These are phyloP conservation scores for Panaeolus papilionaceus DNA, from an alignment of 768 basidiomycete genomes.

Conservation along the genomic window DNA sequence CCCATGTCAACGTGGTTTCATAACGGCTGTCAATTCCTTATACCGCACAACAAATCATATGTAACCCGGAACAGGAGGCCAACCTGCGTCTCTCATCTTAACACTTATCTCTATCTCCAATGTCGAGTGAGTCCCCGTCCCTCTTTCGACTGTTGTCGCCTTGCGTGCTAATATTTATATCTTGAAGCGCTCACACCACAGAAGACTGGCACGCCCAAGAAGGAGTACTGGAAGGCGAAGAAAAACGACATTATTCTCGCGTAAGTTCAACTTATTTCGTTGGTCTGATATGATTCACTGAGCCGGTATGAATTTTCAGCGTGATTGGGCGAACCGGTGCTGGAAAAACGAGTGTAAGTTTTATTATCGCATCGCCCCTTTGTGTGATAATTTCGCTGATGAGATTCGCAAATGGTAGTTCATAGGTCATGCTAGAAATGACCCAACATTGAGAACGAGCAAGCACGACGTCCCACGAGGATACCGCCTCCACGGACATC, in stretches of 20 bases:
- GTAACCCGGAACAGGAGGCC: constrained; percentile 8
- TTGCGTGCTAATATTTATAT: not conserved
- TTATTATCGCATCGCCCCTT: constrained; percentile 3
- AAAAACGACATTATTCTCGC: constrained; percentile 13
- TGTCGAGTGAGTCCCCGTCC: constrained; percentile 9
- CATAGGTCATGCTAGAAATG: constrained; percentile 10
- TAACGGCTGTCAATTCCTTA: constrained; percentile 13
- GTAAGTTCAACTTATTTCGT: not conserved
- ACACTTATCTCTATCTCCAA: constrained; percentile 10
- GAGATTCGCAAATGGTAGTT: not conserved
- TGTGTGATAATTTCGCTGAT: not conserved
- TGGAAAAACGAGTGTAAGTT: constrained; percentile 13
- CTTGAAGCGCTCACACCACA: not conserved
- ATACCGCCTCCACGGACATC: constrained; percentile 2
- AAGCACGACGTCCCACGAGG: constrained; percentile 6
- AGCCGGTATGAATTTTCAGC: not conserved
- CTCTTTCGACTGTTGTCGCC: not conserved
- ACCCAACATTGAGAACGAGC: not conserved
- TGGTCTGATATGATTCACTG: not conserved
- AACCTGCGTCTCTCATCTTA: constrained; percentile 8
- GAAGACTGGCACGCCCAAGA: constrained; percentile 6
- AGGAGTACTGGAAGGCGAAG: constrained; percentile 13
- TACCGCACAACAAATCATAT: constrained; percentile 12
- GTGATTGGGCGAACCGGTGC: constrained; percentile 7
- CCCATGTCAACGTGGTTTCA: constrained; percentile 14